Evolutionary conservation across 305 asterid genomes (phyloP).

Genomic region (Fraxinus paxiana): DNA sequence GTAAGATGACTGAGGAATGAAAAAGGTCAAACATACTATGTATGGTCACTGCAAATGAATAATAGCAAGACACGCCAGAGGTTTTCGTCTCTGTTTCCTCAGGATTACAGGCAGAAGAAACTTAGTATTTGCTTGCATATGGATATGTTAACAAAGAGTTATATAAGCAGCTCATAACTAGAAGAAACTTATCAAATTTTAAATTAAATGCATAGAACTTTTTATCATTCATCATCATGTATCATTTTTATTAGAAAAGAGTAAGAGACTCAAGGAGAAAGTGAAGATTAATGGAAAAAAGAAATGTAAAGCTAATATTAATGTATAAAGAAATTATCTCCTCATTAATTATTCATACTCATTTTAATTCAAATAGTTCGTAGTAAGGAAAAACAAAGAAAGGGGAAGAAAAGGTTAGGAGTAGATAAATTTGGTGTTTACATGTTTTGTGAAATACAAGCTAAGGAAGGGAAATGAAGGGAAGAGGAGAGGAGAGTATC

Average conservation of each 20-base stretch:
- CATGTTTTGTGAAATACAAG: background rate
- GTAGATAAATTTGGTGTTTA: background rate
- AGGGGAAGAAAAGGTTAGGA: background rate
- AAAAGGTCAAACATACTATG: background rate
- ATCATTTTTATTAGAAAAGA: background rate
- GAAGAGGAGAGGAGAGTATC: background rate
- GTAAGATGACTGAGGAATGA: conserved; percentile 14
- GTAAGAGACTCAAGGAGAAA: background rate
- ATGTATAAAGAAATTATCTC: background rate
- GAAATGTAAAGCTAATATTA: background rate
- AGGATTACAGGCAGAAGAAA: background rate
- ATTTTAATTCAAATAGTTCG: background rate
- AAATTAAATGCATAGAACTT: background rate
- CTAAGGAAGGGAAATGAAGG: background rate
- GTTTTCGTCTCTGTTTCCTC: background rate
- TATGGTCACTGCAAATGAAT: background rate
- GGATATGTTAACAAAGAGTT: background rate
- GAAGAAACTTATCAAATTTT: background rate
- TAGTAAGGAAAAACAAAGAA: background rate
- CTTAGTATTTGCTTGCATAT: background rate
- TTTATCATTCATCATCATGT: background rate
- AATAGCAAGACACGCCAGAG: background rate
- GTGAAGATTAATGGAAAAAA: background rate
- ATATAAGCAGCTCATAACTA: conserved; percentile 1
- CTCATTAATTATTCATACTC: background rate